phyloP scores from a whole-genome alignment of 148 eudicot species.

The Fallopia convolvulus region DNA sequence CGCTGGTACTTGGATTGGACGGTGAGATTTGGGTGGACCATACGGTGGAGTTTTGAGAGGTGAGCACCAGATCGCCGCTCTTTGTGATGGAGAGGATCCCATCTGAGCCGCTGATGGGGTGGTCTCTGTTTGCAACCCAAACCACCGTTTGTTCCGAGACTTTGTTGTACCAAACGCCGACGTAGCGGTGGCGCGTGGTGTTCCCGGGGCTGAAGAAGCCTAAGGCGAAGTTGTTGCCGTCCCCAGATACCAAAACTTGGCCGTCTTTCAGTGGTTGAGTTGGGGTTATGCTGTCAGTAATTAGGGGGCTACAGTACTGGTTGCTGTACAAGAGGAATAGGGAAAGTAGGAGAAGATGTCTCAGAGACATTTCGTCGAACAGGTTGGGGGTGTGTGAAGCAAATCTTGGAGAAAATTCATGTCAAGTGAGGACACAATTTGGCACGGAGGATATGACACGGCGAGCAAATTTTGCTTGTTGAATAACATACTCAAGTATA shows the following conservation, averaged over 20 bases:
- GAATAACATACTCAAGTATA: neutral
- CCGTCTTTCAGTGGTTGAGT: slow-evolving; percentile 5
- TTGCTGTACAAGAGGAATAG: neutral
- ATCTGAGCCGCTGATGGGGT: slow-evolving; percentile 21
- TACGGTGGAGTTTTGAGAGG: slow-evolving; percentile 11
- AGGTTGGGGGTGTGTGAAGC: neutral
- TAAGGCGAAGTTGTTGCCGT: neutral
- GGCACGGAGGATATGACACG: neutral
- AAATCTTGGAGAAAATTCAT: too few species aligned
- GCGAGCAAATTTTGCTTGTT: neutral
- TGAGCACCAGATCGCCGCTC: slow-evolving; percentile 22
- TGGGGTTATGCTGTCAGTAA: neutral
- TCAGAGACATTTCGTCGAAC: slow-evolving; percentile 8
- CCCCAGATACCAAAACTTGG: neutral
- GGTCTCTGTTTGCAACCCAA: slow-evolving; percentile 57
- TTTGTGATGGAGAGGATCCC: slow-evolving; percentile 20
- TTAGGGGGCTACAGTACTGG: neutral
- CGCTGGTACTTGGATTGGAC: neutral
- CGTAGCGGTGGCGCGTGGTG: neutral
- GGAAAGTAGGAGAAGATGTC: neutral
- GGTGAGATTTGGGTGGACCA: slow-evolving; percentile 33
- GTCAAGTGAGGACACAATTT: neutral
- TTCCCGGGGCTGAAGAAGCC: slow-evolving; percentile 17
- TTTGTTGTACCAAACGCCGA: slow-evolving; percentile 21
- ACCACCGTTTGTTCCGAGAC: slow-evolving; percentile 31